Evolutionary conservation across 345 rosid species (phyloP), one percentile per base, ranked within the genome.

Genomic region (Barbarea vulgaris): DNA sequence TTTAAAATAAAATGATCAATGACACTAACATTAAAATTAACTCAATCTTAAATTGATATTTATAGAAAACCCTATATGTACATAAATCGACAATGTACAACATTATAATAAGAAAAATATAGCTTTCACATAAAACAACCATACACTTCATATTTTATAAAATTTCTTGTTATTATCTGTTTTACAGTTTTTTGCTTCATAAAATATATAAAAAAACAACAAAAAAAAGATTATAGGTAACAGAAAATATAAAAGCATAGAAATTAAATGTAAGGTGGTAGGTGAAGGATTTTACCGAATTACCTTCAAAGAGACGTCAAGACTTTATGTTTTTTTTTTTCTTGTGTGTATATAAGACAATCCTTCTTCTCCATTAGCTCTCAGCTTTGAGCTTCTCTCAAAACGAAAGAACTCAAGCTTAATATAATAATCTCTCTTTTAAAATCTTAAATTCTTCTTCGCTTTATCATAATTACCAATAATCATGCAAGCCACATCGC

Each of bases 371-470:
- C n/a, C 27, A 1, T 54, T 33, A 0, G 21, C 51, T 69, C 80
- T 76, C 69, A 72, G 76, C 76, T 64, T 46, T 62, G 80, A 62
- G 76, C 37, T 69, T 76, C 75, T 70, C 75, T 76, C 37, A 41
- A 44, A 52, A 56, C 72, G 58, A 69, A 42, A 70, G 70, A 76
- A 47, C 68, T 67, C 80, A 62, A 70, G 70, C 76, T 70, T 51
- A 51, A n/a, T 56, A 7, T 22, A 66, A 47, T 13, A 39, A 54
- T 42, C 24, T 17, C 9, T 9, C 48, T 44, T 66, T 51, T 24
- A 2, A 27, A 27, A 10, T 6, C 21, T 82, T 86, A 80, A 79
- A 78, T 15, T 64, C 81, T 9, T 62, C 71, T 3, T 59, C 71
- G 0, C 74, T 83, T 52, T 75, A 77, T 1, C 33, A 68, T 76